phyloP scores from a whole-genome alignment of 768 basidiomycete genomes.

The Chalciporus chontae region DNA sequence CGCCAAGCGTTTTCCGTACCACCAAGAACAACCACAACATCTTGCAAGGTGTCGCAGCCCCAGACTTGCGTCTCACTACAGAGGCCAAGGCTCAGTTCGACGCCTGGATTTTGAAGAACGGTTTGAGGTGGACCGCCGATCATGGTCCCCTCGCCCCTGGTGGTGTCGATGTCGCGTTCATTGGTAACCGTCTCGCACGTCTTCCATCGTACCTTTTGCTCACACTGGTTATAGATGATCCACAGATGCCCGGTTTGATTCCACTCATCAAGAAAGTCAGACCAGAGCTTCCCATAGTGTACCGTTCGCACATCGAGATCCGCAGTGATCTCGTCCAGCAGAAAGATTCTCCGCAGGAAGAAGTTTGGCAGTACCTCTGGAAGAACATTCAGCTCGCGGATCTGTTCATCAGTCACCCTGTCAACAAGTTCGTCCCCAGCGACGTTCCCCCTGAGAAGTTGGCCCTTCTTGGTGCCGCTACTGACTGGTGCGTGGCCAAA shows the following conservation, averaged over 20 bases:
- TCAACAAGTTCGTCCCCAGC: constrained; percentile 89
- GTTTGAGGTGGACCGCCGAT: constrained; percentile 80
- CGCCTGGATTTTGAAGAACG: constrained; percentile 88
- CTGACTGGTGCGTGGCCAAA: constrained; percentile 64
- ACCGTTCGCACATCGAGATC: constrained; percentile 94
- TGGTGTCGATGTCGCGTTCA: constrained; percentile 85
- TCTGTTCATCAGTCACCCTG: constrained; percentile 92
- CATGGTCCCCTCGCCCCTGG: constrained; percentile 82
- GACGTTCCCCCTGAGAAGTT: constrained; percentile 74
- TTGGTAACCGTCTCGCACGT: constrained; percentile 47
- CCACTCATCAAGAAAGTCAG: constrained; percentile 84
- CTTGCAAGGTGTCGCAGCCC: constrained; percentile 86
- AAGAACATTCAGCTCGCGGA: constrained; percentile 88
- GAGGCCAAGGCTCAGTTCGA: constrained; percentile 79
- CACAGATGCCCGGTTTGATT: constrained; percentile 93
- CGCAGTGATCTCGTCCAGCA: constrained; percentile 83
- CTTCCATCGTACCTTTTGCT: constrained; percentile 4
- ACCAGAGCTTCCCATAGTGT: constrained; percentile 85
- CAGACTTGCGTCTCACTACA: constrained; percentile 71
- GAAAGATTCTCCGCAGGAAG: constrained; percentile 78
- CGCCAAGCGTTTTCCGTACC: constrained; percentile 86
- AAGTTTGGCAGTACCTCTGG: constrained; percentile 95
- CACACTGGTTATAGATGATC: constrained; percentile 54
- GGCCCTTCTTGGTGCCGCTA: constrained; percentile 75
- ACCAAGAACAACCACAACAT: constrained; percentile 97